Percentiles rank a stretch among this genome's conserved stretches.
phyloP scores from a whole-genome alignment of 2,329 filamentous ascomycete species.

The Beauveria caledonica region DNA sequence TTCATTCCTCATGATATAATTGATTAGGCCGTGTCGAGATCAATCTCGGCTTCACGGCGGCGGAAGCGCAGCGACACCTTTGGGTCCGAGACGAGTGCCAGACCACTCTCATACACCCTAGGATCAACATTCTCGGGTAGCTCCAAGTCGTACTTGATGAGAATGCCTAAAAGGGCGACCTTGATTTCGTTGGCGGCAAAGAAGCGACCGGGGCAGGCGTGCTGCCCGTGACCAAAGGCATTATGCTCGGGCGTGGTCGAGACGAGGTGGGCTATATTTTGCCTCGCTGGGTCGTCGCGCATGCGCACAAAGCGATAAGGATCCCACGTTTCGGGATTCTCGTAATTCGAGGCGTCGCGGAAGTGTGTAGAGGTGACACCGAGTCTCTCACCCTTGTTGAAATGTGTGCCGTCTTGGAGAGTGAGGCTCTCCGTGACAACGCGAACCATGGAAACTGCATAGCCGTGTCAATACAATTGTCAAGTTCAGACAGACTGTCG shows the following conservation, averaged over 20 bases:
- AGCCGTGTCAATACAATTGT: too few relatives aligned
- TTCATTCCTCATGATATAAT: too few relatives aligned
- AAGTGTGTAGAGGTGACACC: constrained; percentile 3
- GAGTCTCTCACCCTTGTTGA: constrained; percentile 7
- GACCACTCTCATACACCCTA: neutral
- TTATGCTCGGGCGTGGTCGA: constrained; percentile 40
- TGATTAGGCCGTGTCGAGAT: neutral
- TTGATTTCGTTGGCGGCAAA: constrained; percentile 46
- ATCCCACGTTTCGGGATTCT: constrained; percentile 32
- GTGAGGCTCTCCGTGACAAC: constrained; percentile 5
- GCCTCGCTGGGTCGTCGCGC: constrained; percentile 27
- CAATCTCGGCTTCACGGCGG: constrained; percentile 10
- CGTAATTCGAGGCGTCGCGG: constrained; percentile 21
- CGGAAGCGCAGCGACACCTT: constrained; percentile 6
- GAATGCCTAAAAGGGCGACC: constrained; percentile 39
- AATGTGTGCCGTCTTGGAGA: constrained; percentile 11
- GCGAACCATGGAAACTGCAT: constrained; percentile 9
- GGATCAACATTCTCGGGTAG: constrained; percentile 14
- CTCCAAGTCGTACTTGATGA: constrained; percentile 43
- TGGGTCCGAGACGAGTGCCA: constrained; percentile 5
- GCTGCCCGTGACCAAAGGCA: constrained; percentile 46
- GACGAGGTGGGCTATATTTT: constrained; percentile 32
- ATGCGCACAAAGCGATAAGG: constrained; percentile 36
- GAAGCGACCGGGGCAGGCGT: constrained; percentile 46
- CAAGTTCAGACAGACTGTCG: too few relatives aligned